These are phyloP conservation scores for Phallus indusiatus DNA, from an alignment of 768 basidiomycete species.

Conservation along the genomic window DNA sequence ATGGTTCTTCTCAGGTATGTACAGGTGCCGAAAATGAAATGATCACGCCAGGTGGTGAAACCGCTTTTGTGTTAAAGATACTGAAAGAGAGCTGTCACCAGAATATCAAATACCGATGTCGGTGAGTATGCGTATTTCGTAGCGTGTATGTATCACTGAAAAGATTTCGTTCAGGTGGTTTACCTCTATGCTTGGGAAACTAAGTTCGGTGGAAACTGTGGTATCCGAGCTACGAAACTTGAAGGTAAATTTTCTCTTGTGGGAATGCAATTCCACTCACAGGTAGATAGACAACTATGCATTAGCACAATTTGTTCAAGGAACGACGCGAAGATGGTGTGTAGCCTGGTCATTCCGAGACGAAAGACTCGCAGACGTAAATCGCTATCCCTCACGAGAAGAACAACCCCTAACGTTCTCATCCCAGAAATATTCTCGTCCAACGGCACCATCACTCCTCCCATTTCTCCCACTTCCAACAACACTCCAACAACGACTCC, in stretches of 20 bases:
- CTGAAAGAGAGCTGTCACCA: slow-evolving; percentile 54
- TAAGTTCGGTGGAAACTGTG: slow-evolving; percentile 59
- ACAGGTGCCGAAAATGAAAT: slow-evolving; percentile 84
- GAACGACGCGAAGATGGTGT: slow-evolving; percentile 87
- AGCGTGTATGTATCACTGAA: background rate
- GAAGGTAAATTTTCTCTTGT: no score
- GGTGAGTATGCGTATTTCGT: slow-evolving; percentile 30
- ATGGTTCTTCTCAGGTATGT: slow-evolving; percentile 47
- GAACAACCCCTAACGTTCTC: no score
- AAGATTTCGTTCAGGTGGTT: slow-evolving; percentile 61
- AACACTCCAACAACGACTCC: slow-evolving; percentile 36
- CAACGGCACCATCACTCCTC: slow-evolving; percentile 34
- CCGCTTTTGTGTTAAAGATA: slow-evolving; percentile 66
- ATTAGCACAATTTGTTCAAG: slow-evolving; percentile 74
- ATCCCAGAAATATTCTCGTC: slow-evolving; percentile 29
- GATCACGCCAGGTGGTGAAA: slow-evolving; percentile 84
- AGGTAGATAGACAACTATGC: slow-evolving; percentile 78
- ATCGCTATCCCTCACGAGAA: slow-evolving; percentile 17
- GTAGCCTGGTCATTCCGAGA: slow-evolving; percentile 76
- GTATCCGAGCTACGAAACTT: slow-evolving; percentile 42
- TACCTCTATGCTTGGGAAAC: slow-evolving; percentile 86
- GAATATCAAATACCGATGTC: slow-evolving; percentile 38
- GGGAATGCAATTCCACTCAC: no score
- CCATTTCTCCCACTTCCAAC: slow-evolving; percentile 50
- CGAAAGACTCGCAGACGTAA: slow-evolving; percentile 66